Base-by-base conservation (phyloP, 2,329 filamentous ascomycete species). In the Colletotrichum destructivum region DNA sequence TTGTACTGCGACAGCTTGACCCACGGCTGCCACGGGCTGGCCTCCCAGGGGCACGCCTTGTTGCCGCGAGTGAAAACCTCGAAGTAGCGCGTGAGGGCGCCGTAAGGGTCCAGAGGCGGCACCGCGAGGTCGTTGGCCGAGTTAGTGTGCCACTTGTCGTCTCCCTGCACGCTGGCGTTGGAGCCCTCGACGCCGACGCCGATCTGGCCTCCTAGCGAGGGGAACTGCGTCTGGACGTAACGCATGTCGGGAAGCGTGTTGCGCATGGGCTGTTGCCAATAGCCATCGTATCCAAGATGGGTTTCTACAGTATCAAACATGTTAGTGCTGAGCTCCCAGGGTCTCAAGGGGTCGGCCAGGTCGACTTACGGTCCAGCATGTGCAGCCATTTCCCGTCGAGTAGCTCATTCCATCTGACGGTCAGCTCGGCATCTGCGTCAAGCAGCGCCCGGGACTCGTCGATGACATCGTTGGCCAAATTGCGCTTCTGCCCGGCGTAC, bases 201-300 rank as follows among this genome's bases (percentile, higher is more conserved):
- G 66, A 94, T 83, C 65, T 90, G 85, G 9, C 92, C 92, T 0
- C 88, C 87, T 7, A 93, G 82, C 6, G 88, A 87, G 15, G 85
- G 85, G 63, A 91, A 88, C 1, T 84, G 81, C 2, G 84, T 84
- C 77, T 91, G 89, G 1, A 91, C 88, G 74, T 88, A 91, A 6
- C 86, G 81, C 73, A 93, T 84, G 9, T 88, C 86, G 0, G 91
- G 91, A 1, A 92, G 85, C 0, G 87, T 87, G 77, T 94, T 92
- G 44, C 91, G 85, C 91, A 93, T 93, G 1, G 92, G 91, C 78
- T 93, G 91, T 80, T 94, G 92, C 91, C 91, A 89, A 78, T 86
- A 85, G 59, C 83, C 84, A 63, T 88, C 82, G 57, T 87, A 89
- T 23, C 87, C 87, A 11, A 89, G 79, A 74, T 89, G 88, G 0